phyloP scores from a whole-genome alignment of 768 basidiomycete genomes.

The Tulasnella sp. region DNA sequence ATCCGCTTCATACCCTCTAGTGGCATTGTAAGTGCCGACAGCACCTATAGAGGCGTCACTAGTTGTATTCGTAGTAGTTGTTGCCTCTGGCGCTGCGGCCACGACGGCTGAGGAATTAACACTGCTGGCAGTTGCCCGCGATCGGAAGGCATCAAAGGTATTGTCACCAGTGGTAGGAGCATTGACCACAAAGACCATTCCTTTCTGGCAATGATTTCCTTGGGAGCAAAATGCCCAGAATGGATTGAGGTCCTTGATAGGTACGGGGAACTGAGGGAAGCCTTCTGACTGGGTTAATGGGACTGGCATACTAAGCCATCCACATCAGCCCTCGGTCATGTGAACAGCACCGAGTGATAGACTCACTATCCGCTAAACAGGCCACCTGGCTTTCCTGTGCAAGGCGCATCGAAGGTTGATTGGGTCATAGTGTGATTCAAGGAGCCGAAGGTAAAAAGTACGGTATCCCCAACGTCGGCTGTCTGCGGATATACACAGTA shows the following conservation, averaged over 20 bases:
- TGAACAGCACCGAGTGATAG: neutral
- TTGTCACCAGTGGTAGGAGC: slow-evolving; percentile 34
- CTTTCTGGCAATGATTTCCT: slow-evolving; percentile 39
- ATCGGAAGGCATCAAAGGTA: slow-evolving; percentile 10
- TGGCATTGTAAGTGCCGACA: too few relatives aligned
- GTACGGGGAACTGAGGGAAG: slow-evolving; percentile 25
- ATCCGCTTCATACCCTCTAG: too few relatives aligned
- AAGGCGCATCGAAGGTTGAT: slow-evolving; percentile 17
- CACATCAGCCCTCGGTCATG: neutral
- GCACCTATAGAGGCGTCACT: too few relatives aligned
- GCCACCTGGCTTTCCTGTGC: slow-evolving; percentile 16
- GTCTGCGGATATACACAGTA: neutral
- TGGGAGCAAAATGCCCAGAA: slow-evolving; percentile 50
- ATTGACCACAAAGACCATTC: slow-evolving; percentile 51
- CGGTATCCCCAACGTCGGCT: slow-evolving; percentile 1
- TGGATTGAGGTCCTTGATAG: slow-evolving; percentile 42
- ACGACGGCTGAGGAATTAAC: neutral
- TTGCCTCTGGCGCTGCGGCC: neutral
- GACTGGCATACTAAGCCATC: slow-evolving; percentile 30
- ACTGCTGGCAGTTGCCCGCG: neutral
- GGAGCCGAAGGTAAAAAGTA: slow-evolving; percentile 13
- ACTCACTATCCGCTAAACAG: slow-evolving; percentile 16
- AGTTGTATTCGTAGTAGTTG: too few relatives aligned
- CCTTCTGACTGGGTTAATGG: slow-evolving; percentile 28
- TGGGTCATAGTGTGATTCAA: slow-evolving; percentile 19